These are phyloP conservation scores for Proliferodiscus dingleyae DNA, from an alignment of 2,329 filamentous ascomycete genomes.

Conservation along the genomic window DNA sequence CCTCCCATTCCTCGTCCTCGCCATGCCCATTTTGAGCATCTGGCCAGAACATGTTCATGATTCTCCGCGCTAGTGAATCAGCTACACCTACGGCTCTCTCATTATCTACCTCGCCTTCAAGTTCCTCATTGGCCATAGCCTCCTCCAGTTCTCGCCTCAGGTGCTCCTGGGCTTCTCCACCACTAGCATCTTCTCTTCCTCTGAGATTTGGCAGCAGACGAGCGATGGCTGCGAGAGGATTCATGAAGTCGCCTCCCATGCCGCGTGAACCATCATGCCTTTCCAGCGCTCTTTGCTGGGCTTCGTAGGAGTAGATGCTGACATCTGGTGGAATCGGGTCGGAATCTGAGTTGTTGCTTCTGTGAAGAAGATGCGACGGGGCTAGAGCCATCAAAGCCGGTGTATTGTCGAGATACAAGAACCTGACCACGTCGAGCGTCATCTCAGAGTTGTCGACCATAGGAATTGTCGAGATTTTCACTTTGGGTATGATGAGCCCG, in stretches of 20 bases:
- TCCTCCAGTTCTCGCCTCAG: slow-evolving; percentile 5
- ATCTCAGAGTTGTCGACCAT: slow-evolving; percentile 22
- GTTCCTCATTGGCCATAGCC: background rate
- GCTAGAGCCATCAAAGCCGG: slow-evolving; percentile 29
- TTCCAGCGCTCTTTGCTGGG: slow-evolving; percentile 17
- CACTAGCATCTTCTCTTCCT: background rate
- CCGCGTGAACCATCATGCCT: background rate
- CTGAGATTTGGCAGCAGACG: slow-evolving; percentile 19
- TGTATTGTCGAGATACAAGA: slow-evolving; percentile 31
- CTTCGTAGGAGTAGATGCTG: slow-evolving; percentile 28
- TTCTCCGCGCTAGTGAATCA: slow-evolving; percentile 10
- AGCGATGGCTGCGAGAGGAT: slow-evolving; percentile 26
- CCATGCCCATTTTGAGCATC: background rate
- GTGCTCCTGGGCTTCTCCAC: background rate
- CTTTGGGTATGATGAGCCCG: slow-evolving; percentile 40
- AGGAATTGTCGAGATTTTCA: slow-evolving; percentile 12
- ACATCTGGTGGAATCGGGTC: slow-evolving; percentile 32
- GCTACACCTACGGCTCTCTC: slow-evolving; percentile 2
- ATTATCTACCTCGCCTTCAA: background rate
- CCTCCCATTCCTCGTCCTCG: background rate
- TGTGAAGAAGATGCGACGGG: slow-evolving; percentile 27
- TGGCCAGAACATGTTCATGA: slow-evolving; percentile 22
- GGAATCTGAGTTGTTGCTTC: slow-evolving; percentile 30
- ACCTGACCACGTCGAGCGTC: slow-evolving; percentile 29
- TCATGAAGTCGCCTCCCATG: slow-evolving; percentile 13